A percentile compares a stretch with the other conserved stretches of the same genome.
Conservation (phyloP, 1,284 basidiomycete genomes). For the Microbotryum intermedium region DNA sequence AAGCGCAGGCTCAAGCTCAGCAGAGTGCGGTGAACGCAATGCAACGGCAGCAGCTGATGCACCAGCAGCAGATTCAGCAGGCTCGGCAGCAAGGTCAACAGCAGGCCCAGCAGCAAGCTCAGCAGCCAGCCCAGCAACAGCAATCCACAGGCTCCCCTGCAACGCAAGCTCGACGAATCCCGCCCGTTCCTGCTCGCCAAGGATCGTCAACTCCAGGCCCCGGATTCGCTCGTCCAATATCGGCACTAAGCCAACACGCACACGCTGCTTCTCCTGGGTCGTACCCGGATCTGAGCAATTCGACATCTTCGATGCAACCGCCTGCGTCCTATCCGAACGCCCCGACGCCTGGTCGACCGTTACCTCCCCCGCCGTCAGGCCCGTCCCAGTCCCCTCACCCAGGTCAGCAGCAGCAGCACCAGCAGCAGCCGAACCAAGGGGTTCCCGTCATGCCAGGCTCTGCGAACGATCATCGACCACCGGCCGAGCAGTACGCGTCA, state of each 20-base stretch:
- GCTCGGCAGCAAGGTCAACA: neutral
- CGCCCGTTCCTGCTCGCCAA: too few relatives aligned
- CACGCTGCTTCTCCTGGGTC: neutral
- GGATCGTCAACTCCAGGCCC: too few relatives aligned
- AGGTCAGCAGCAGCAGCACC: neutral
- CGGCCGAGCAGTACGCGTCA: conserved; percentile 12
- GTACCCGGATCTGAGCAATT: neutral
- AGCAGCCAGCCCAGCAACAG: conserved; percentile 1
- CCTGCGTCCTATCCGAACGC: neutral
- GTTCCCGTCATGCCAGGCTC: neutral
- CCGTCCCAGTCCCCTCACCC: neutral
- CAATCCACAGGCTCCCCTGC: neutral
- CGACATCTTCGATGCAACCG: neutral
- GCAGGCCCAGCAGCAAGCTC: neutral
- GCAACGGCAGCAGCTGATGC: neutral
- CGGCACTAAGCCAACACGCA: conserved; percentile 2
- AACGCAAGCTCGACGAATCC: too few relatives aligned
- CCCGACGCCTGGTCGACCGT: neutral
- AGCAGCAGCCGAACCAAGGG: neutral
- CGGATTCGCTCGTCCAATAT: neutral
- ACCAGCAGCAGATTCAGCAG: too few relatives aligned
- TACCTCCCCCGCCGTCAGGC: neutral
- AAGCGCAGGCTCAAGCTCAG: too few relatives aligned
- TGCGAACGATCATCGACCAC: neutral
- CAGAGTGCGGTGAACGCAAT: too few relatives aligned